Conservation (phyloP, 2,329 filamentous ascomycete species). For the Boeremia exigua region DNA sequence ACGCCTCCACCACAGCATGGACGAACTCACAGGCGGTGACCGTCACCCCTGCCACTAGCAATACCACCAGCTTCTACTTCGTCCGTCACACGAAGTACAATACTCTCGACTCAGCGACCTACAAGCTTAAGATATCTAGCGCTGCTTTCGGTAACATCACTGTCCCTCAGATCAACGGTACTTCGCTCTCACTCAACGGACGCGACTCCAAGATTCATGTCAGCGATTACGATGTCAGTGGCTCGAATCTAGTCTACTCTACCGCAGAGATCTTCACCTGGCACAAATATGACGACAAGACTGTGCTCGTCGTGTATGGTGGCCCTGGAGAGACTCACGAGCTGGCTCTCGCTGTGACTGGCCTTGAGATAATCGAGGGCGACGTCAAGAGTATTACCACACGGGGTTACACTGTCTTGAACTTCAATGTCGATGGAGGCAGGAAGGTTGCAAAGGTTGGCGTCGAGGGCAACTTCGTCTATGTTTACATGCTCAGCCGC, state of each 20-base stretch:
- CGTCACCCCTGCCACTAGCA: constrained; percentile 66
- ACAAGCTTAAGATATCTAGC: constrained; percentile 68
- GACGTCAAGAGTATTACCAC: constrained; percentile 45
- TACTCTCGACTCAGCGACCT: constrained; percentile 62
- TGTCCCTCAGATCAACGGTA: constrained; percentile 65
- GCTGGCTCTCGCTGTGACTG: constrained; percentile 56
- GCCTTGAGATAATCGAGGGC: constrained; percentile 51
- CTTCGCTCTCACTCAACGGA: constrained; percentile 62
- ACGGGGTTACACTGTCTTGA: constrained; percentile 56
- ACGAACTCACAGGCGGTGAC: constrained; percentile 57
- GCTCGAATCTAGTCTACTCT: constrained; percentile 67
- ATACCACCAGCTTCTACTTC: constrained; percentile 68
- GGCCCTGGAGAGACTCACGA: constrained; percentile 69
- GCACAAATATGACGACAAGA: constrained; percentile 67
- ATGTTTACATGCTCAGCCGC: constrained; percentile 67
- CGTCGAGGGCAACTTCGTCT: constrained; percentile 51
- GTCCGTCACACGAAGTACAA: constrained; percentile 69
- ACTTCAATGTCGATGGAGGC: constrained; percentile 63
- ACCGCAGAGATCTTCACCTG: constrained; percentile 73
- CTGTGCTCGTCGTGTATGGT: constrained; percentile 69
- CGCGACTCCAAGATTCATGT: constrained; percentile 73
- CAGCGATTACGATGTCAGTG: constrained; percentile 69
- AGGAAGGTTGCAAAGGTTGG: constrained; percentile 59
- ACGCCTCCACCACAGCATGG: constrained; percentile 37
- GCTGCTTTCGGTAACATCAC: constrained; percentile 61